Base-by-base conservation (phyloP, 495 filamentous ascomycete species). In the Aspergillus heteromorphus region DNA sequence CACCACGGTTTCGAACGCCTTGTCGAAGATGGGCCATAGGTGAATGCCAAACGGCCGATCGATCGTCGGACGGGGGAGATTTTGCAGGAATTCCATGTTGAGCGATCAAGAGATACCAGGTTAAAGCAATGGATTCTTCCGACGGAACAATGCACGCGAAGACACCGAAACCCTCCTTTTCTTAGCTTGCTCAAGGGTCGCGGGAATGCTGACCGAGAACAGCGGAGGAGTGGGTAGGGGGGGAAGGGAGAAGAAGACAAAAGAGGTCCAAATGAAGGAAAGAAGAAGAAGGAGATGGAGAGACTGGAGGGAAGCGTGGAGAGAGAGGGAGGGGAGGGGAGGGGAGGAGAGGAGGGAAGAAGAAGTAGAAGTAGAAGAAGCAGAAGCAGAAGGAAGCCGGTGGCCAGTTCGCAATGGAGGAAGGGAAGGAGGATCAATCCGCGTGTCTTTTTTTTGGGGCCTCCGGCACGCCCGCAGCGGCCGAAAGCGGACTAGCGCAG, bases 1-100 rank as follows among this genome's bases (percentile, higher is more conserved):
- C 50, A 78, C 79, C 43, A 89, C 80, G 31, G 70, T 65, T 68
- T 86, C 83, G 73, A 86, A 97, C 63, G 79, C 84, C 73, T 88
- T 83, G 74, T 85, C 86, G 81, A 97, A 98, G 73, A 93, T 82
- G 55, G 93, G 92, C 93, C 93, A 98, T 72, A 97, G 72, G 40
- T 87, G 75, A 55, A 97, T 77, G 65, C 92, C 93, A 67, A 98
- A 97, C 11, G 93, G 93, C 61, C 88, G 83, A 68, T 97, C 92
- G 60, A 97, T 77, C 31, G 88, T 89, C 23, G 92, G 92, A 51
- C 84, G 47, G 48, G 85, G 86, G 48, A 92, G 59, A 55, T 83
- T 66, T 60, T 87, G 80, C 56, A 87, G 73, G 51, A 86, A 67
- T 54, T 87, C 78, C 61, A 81, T 73, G 27, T 67, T 69, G 67